Percentiles rank a stretch among this genome's conserved stretches.
Conservation (phyloP, 257 asterid genomes). For the Scutellaria galericulata region DNA sequence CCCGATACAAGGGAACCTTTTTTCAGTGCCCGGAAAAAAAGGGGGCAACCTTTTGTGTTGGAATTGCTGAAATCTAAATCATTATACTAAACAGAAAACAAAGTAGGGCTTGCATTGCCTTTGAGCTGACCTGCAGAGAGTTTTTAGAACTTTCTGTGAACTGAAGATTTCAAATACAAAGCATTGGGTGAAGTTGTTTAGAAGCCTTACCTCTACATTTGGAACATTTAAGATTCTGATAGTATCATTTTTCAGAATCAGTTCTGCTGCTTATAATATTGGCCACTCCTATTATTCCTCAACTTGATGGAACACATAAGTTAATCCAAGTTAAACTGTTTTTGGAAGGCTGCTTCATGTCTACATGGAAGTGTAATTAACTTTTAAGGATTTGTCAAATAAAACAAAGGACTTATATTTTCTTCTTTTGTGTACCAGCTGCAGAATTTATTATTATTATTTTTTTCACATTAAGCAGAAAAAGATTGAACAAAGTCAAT, state of each 20-base stretch:
- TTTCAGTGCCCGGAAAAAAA: no score
- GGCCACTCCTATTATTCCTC: background rate
- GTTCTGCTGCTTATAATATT: background rate
- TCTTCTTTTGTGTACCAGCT: background rate
- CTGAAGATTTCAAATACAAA: no score
- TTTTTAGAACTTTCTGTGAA: background rate
- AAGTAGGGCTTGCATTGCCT: background rate
- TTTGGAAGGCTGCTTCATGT: conserved; percentile 12
- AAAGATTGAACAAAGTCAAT: background rate
- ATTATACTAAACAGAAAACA: background rate
- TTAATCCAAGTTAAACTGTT: background rate
- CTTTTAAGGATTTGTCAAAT: background rate
- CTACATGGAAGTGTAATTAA: background rate
- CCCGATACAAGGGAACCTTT: no score
- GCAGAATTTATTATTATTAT: background rate
- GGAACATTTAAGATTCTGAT: background rate
- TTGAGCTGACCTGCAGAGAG: background rate
- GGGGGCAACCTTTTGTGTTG: background rate
- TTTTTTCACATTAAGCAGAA: background rate
- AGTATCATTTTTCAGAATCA: background rate
- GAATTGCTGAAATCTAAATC: conserved; percentile 2
- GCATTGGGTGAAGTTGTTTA: background rate
- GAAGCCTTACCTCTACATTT: background rate
- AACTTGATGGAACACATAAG: background rate
- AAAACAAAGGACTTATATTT: background rate